Conservation (phyloP, 257 asterid species). For the Verbascum thapsus region DNA sequence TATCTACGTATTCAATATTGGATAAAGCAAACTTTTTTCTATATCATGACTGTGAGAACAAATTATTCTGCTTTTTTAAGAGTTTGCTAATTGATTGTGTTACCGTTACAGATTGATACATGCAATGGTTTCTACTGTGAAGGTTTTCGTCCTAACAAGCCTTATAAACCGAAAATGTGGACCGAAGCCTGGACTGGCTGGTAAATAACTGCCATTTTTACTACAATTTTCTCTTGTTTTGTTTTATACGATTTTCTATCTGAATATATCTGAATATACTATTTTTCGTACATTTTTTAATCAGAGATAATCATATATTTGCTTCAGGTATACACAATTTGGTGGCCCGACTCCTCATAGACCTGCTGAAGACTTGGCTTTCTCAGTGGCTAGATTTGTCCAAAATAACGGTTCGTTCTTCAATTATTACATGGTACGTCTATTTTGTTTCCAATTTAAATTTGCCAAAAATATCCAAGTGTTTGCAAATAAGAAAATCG, state of each 20-base stretch:
- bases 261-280: background rate
- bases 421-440: conserved; percentile 76
- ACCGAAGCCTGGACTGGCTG: conserved; percentile 82
- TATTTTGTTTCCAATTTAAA: background rate
- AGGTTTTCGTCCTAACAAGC: conserved; percentile 57
- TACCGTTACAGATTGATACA: conserved; percentile 52
- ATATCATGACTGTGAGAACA: background rate
- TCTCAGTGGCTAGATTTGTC: conserved; percentile 67
- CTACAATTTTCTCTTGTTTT: background rate
- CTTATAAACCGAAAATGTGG: conserved; percentile 77
- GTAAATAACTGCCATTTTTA: conserved; percentile 29
- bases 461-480: too few relatives aligned
- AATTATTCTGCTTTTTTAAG: background rate
- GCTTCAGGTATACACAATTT: conserved; percentile 58
- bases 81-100: background rate
- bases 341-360: conserved; percentile 62
- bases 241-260: background rate
- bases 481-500: background rate
- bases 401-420: conserved; percentile 76
- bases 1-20: too few relatives aligned
- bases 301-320: background rate
- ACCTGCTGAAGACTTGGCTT: conserved; percentile 75
- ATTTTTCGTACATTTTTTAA: background rate
- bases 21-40: too few relatives aligned
- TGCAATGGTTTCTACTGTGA: conserved; percentile 83